Conservation (phyloP, 1,284 basidiomycete genomes). For the Cystobasidium sp. region DNA sequence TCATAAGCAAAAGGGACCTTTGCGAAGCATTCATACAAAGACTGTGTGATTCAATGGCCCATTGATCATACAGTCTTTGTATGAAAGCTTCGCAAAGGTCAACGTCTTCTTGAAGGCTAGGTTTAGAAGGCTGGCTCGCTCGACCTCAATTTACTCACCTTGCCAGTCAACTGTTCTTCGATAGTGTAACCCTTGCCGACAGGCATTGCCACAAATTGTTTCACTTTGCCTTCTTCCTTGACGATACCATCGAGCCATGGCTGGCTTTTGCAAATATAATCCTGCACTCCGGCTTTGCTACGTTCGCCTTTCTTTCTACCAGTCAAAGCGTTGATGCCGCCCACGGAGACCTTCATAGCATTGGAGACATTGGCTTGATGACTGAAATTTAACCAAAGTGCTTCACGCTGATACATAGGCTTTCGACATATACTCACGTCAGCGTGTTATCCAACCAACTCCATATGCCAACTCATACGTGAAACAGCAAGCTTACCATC, state of each 20-base stretch:
- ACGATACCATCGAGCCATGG: constrained; percentile 42
- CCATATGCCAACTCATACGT: background rate
- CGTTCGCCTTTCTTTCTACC: constrained; percentile 9
- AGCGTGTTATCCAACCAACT: background rate
- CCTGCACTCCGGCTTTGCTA: constrained; percentile 14
- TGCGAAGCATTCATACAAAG: no score
- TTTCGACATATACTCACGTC: background rate
- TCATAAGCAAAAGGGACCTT: no score
- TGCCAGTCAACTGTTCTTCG: constrained; percentile 46
- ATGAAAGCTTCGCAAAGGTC: no score
- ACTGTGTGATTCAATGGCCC: no score
- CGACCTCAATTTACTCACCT: no score
- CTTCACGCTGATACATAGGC: constrained; percentile 44
- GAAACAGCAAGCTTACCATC: background rate
- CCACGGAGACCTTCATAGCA: constrained; percentile 38
- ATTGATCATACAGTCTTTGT: no score
- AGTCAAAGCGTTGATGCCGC: constrained; percentile 41
- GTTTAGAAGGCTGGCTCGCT: no score
- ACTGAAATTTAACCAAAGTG: constrained; percentile 38
- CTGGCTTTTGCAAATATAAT: constrained; percentile 40
- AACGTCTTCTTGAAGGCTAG: no score
- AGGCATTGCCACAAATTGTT: constrained; percentile 45
- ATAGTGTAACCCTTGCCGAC: constrained; percentile 43
- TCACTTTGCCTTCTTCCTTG: constrained; percentile 40
- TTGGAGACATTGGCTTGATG: background rate